phyloP scores from a whole-genome alignment of 106 monocot species.

The Alisma plantagoaquatica region DNA sequence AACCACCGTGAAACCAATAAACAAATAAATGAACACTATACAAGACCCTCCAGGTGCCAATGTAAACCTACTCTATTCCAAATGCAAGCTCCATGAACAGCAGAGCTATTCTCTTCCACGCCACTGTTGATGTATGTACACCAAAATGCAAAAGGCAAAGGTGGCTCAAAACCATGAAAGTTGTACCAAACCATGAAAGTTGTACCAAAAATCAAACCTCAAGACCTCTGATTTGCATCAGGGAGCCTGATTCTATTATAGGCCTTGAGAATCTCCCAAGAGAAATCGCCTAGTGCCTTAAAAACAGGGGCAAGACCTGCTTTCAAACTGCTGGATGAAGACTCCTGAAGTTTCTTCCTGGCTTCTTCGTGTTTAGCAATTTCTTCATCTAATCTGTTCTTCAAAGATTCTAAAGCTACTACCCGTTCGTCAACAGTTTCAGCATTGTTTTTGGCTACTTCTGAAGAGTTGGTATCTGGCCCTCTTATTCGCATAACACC shows the following conservation, averaged over 20 bases:
- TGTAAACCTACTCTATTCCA: no score
- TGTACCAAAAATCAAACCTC: no score
- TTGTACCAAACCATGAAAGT: no score
- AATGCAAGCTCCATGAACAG: no score
- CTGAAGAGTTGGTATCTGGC: background rate
- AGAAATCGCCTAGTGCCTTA: constrained; percentile 38
- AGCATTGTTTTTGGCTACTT: constrained; percentile 7
- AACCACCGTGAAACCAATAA: background rate
- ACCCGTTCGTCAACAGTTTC: constrained; percentile 11
- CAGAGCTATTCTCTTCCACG: no score
- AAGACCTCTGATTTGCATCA: no score
- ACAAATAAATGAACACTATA: no score
- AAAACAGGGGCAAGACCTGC: constrained; percentile 53
- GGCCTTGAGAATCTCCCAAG: constrained; percentile 31
- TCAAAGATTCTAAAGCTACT: constrained; percentile 25
- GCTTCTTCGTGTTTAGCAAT: constrained; percentile 34
- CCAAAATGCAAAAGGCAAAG: no score
- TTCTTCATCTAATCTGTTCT: constrained; percentile 57
- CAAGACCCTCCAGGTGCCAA: no score
- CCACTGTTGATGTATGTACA: no score
- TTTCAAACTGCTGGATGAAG: constrained; percentile 31
- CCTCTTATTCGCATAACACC: constrained; percentile 15
- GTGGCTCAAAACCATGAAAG: no score
- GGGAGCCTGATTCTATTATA: constrained; percentile 47
- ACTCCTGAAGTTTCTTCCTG: constrained; percentile 26